Evolutionary conservation across 208 protist species (phyloP), one percentile per base, ranked within the genome.

Genomic region (Acanthamoeba divionensis): DNA sequence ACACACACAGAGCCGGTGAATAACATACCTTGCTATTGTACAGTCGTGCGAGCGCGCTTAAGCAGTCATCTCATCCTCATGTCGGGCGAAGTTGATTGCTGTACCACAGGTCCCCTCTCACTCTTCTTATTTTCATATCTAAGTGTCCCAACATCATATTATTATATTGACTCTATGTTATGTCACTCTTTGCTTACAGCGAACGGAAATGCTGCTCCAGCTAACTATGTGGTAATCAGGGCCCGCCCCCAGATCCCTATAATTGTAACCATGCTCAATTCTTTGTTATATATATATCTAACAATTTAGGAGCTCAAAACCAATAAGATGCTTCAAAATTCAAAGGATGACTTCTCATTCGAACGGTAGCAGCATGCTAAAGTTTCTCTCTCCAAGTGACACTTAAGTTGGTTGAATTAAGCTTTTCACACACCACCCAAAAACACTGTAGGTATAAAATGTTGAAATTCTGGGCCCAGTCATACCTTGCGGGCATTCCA

Each of bases 11-110:
- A 50, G 13, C 69, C 69, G 24, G 69, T 80, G 44, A 80, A 50
- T 50, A 80, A 80, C 69, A 55, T 80, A 9, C 69, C 69, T 29
- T 80, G 69, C 47, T 80, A 57, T 50, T 80, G 69, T 50, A 80
- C 69, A 21, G 69, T 80, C 21, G 38, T 80, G 13, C n/a, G 69
- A 21, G 69, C 69, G 6, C 38, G 69, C 13, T 29, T 80, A 36
- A 50, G 69, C 7, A 41, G 26, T 44, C 69, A 80, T 36, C 69
- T 52, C 47, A 24, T 80, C 4, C 69, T 80, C 44, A 80, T 80
- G 69, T 52, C 69, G 7, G 69, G 69, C 12, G 69, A 80, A 31
- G 57, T 50, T 50, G 69, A 80, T 50, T 80, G 69, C 69, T 80
- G 69, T 21, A 1, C 57, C 21, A 50, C 47, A 60, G 24, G n/a